Conservation (phyloP, 306 rosid species). For the Hylodesmum podocarpum region DNA sequence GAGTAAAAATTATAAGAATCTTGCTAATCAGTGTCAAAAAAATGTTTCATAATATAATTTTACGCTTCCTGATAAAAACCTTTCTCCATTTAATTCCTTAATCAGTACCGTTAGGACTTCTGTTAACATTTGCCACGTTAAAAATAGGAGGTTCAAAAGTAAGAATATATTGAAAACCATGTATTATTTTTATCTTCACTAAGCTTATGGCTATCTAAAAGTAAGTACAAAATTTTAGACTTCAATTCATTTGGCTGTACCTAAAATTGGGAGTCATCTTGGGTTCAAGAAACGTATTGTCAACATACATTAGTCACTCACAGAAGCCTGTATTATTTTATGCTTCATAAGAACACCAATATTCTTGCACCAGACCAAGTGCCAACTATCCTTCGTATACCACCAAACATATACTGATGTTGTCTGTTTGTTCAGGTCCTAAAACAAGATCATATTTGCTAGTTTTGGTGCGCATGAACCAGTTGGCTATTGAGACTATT, state of each 20-base stretch:
- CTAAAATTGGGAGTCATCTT: too few relatives aligned
- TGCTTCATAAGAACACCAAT: not conserved
- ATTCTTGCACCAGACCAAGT: not conserved
- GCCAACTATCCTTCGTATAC: not conserved
- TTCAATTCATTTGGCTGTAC: conserved; percentile 1
- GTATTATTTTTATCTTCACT: not conserved
- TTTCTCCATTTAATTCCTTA: too few relatives aligned
- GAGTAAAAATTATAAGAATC: not conserved
- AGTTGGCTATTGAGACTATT: conserved; percentile 41
- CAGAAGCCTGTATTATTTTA: not conserved
- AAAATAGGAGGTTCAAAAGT: not conserved
- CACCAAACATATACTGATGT: not conserved
- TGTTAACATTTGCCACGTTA: too few relatives aligned
- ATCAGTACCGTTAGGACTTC: too few relatives aligned
- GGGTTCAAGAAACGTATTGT: too few relatives aligned
- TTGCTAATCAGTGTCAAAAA: too few relatives aligned
- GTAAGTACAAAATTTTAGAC: not conserved
- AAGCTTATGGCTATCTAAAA: not conserved
- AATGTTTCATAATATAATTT: too few relatives aligned
- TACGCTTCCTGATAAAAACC: too few relatives aligned
- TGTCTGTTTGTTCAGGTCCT: conserved; percentile 40
- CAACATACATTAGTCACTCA: not conserved
- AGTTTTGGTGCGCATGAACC: conserved; percentile 52
- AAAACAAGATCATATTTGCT: conserved; percentile 56
- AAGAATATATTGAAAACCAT: not conserved